phyloP scores from a whole-genome alignment of 768 basidiomycete species.

The Rhizopogon rudus region DNA sequence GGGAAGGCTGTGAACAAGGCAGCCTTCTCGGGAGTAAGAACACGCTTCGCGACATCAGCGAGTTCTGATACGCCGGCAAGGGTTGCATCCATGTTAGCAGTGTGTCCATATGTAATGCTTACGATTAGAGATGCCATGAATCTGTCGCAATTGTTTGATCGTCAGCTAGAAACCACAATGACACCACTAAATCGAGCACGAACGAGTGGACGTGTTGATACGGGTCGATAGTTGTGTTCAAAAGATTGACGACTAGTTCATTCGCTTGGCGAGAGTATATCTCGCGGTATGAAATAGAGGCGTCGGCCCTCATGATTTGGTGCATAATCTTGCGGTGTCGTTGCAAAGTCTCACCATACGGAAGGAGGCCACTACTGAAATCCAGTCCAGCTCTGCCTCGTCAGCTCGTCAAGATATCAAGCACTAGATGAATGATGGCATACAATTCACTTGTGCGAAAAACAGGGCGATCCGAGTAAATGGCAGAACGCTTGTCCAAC shows the following conservation, averaged over 20 bases:
- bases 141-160: slow-evolving; percentile 4
- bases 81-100: slow-evolving; percentile 8
- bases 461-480: slow-evolving; percentile 2
- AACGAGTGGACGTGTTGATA: slow-evolving; percentile 11
- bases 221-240: slow-evolving; percentile 10
- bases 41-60: slow-evolving; percentile 7
- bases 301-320: slow-evolving; percentile 9
- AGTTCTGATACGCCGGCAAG: slow-evolving; percentile 20
- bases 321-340: slow-evolving; percentile 14
- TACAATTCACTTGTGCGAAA: neutral
- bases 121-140: slow-evolving; percentile 24
- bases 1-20: slow-evolving; percentile 3
- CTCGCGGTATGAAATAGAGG: slow-evolving; percentile 10
- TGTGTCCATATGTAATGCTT: slow-evolving; percentile 18
- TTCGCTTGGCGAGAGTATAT: slow-evolving; percentile 3
- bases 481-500: neutral
- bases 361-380: slow-evolving; percentile 18
- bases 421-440: neutral
- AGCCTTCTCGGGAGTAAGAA: slow-evolving; percentile 2
- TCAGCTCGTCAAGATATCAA: neutral
- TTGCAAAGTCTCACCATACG: slow-evolving; percentile 16
- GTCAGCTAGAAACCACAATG: neutral
- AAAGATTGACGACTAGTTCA: slow-evolving; percentile 7
- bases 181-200: neutral
- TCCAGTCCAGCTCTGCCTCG: slow-evolving; percentile 16